phyloP scores from a whole-genome alignment of 306 rosid species.

The Psophocarpus tetragonolobus region DNA sequence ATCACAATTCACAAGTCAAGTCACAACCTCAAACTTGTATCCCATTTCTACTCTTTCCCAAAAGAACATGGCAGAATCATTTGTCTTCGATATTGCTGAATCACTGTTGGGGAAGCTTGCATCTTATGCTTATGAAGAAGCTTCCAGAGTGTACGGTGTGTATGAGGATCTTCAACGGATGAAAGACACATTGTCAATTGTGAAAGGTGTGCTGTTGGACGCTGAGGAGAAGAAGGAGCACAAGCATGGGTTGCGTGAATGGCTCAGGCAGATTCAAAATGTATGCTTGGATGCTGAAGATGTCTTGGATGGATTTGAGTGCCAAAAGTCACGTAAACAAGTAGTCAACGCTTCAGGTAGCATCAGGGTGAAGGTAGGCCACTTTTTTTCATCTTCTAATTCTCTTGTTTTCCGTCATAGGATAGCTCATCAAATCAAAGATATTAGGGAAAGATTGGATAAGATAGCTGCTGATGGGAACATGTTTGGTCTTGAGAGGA shows the following conservation, averaged over 20 bases:
- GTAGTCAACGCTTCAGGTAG: not conserved
- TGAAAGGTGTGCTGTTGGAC: conserved; percentile 24
- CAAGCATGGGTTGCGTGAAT: conserved; percentile 16
- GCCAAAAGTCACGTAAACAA: not conserved
- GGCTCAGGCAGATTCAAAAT: conserved; percentile 16
- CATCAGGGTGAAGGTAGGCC: not conserved
- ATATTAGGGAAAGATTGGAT: conserved; percentile 9
- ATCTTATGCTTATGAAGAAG: conserved; percentile 4
- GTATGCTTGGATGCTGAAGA: conserved; percentile 1
- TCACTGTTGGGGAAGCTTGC: conserved; percentile 14
- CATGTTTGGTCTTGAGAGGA: not conserved
- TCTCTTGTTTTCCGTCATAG: not conserved
- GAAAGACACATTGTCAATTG: conserved; percentile 1
- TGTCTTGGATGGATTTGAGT: conserved; percentile 4
- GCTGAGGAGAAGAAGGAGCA: conserved; percentile 26
- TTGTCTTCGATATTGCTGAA: not conserved
- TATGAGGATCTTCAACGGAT: not conserved
- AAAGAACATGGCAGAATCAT: conserved; percentile 8
- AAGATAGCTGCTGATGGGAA: conserved; percentile 4
- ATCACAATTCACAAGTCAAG: no score
- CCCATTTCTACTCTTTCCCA: not conserved
- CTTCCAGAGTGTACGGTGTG: conserved; percentile 16
- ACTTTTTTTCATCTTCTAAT: conserved; percentile 26
- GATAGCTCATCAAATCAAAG: conserved; percentile 15
- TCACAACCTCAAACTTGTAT: no score